Percentiles rank a stretch among this genome's conserved stretches.
Conservation (phyloP, 1,284 basidiomycete genomes). For the Neonothopanus nambi region DNA sequence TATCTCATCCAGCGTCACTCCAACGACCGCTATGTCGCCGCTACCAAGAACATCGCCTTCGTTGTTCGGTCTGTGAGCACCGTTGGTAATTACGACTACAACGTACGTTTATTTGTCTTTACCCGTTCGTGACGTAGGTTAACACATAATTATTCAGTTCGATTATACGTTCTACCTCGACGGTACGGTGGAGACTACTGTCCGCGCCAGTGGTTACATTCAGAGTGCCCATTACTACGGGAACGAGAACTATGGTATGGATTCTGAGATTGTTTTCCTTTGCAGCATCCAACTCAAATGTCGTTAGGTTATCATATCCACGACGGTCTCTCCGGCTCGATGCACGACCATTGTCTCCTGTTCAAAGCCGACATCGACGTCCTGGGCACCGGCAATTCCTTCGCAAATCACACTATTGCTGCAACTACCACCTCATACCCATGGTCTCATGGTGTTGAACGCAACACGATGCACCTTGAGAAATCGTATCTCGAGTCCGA, state of each 20-base stretch:
- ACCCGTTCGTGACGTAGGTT: too few relatives aligned
- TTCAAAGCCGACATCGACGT: slow-evolving; percentile 22
- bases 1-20: slow-evolving; percentile 24
- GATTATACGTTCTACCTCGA: slow-evolving; percentile 19
- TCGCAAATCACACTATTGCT: slow-evolving; percentile 21
- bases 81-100: slow-evolving; percentile 22
- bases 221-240: slow-evolving; percentile 22
- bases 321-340: slow-evolving; percentile 20
- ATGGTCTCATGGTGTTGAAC: slow-evolving; percentile 19
- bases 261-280: background rate
- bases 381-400: slow-evolving; percentile 21
- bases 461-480: slow-evolving; percentile 21
- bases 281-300: background rate
- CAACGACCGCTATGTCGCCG: slow-evolving; percentile 17
- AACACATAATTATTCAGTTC: background rate
- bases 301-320: slow-evolving; percentile 21
- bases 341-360: slow-evolving; percentile 22
- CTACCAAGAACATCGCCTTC: slow-evolving; percentile 22
- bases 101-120: slow-evolving; percentile 2
- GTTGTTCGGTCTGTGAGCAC: slow-evolving; percentile 23
- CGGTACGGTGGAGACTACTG: slow-evolving; percentile 20
- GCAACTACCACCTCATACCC: slow-evolving; percentile 18
- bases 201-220: slow-evolving; percentile 23
- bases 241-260: slow-evolving; percentile 20
- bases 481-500: slow-evolving; percentile 19